Evolutionary conservation across 768 basidiomycete species (phyloP).

Genomic region (Pulveroboletus sp.): DNA sequence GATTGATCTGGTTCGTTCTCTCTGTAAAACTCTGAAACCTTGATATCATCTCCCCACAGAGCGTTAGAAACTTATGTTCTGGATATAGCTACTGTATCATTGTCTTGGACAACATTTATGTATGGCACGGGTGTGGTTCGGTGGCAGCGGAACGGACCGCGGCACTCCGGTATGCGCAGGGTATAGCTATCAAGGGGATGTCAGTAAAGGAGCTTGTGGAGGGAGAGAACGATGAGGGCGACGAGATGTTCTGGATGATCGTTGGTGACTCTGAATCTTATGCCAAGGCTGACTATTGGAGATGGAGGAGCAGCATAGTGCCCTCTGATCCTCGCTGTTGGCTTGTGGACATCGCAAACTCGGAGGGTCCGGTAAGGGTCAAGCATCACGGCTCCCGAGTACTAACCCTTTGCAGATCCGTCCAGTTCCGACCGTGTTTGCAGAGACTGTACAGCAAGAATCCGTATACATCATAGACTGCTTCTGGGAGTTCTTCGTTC

Average conservation of each 20-base stretch:
- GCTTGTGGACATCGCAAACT: conserved; percentile 43
- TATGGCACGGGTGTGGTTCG: conserved; percentile 81
- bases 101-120: conserved; percentile 63
- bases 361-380: conserved; percentile 38
- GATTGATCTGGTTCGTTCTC: conserved; percentile 52
- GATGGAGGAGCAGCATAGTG: conserved; percentile 50
- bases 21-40: not conserved
- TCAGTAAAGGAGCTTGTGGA: conserved; percentile 56
- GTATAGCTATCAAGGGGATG: conserved; percentile 36
- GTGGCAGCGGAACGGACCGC: conserved; percentile 52
- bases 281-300: conserved; percentile 81
- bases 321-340: conserved; percentile 52
- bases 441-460: conserved; percentile 34
- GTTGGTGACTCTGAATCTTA: conserved; percentile 65
- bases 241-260: conserved; percentile 86
- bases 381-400: not conserved
- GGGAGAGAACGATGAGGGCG: conserved; percentile 53
- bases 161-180: conserved; percentile 56
- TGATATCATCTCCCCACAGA: conserved; percentile 33
- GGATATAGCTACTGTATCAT: conserved; percentile 80
- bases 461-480: conserved; percentile 70
- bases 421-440: conserved; percentile 40
- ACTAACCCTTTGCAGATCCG: conserved; percentile 37
- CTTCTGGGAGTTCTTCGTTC: conserved; percentile 73
- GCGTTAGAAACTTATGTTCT: conserved; percentile 67